Evolutionary conservation across 192 early-diverging fungal genomes (phyloP).

Genomic region (Entomortierella parvispora): DNA sequence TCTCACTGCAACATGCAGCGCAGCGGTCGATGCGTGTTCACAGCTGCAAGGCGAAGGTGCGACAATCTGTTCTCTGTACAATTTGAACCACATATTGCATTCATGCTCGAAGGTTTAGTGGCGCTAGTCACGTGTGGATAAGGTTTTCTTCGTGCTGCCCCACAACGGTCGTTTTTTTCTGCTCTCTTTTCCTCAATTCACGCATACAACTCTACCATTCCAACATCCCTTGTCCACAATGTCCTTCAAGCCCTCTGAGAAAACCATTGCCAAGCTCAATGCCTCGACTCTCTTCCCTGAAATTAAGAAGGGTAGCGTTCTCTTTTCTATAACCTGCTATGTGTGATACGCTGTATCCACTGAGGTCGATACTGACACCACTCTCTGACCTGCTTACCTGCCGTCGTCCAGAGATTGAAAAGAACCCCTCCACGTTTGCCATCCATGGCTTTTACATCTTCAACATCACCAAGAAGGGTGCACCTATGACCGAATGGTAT

Average conservation of each 20-base stretch:
- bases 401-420: conserved; percentile 37
- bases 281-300: conserved; percentile 51
- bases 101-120: too few relatives aligned
- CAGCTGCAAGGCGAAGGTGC: too few relatives aligned
- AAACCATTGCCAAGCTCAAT: conserved; percentile 49
- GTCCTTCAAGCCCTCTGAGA: conserved; percentile 46
- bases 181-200: background rate
- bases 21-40: too few relatives aligned
- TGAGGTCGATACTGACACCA: background rate
- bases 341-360: too few relatives aligned
- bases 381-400: background rate
- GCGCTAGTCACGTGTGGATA: too few relatives aligned
- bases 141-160: background rate
- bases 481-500: conserved; percentile 45
- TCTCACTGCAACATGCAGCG: too few relatives aligned
- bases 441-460: conserved; percentile 45
- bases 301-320: conserved; percentile 39
- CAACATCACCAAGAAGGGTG: conserved; percentile 33
- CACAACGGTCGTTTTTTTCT: background rate
- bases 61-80: too few relatives aligned
- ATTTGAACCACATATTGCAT: too few relatives aligned
- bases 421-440: conserved; percentile 35
- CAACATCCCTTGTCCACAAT: conserved; percentile 12
- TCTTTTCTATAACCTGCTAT: background rate
- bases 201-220: background rate